A percentile compares a stretch with the other conserved stretches of the same genome.
phyloP scores from a whole-genome alignment of 306 rosid species.

The Pterocarpus macrocarpus region DNA sequence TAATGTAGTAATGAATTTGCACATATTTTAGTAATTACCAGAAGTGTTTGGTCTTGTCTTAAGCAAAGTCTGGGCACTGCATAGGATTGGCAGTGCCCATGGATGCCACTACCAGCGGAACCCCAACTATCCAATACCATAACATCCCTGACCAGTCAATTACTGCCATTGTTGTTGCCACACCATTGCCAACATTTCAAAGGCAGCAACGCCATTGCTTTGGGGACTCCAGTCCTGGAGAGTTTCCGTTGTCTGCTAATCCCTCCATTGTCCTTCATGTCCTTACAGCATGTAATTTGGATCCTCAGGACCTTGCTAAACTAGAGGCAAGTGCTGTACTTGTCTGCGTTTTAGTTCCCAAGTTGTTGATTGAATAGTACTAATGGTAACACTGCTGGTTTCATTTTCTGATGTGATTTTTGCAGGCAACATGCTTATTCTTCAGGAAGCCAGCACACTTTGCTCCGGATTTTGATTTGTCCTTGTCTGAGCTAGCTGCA shows the following conservation, averaged over 20 bases:
- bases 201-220: constrained; percentile 74
- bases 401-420: constrained; percentile 49
- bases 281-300: constrained; percentile 74
- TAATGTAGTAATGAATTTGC: constrained; percentile 53
- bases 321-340: constrained; percentile 77
- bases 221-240: constrained; percentile 74
- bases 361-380: constrained; percentile 24
- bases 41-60: constrained; percentile 52
- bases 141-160: constrained; percentile 78
- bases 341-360: constrained; percentile 15
- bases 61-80: constrained; percentile 77
- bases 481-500: constrained; percentile 85
- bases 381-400: constrained; percentile 47
- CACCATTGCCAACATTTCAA: constrained; percentile 65
- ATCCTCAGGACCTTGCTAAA: constrained; percentile 83
- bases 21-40: constrained; percentile 59
- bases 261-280: constrained; percentile 89
- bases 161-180: constrained; percentile 58
- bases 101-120: constrained; percentile 83
- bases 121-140: constrained; percentile 75
- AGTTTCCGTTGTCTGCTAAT: constrained; percentile 87
- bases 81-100: constrained; percentile 79
- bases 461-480: constrained; percentile 68
- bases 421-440: constrained; percentile 92
- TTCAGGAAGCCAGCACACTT: constrained; percentile 84